phyloP scores from a whole-genome alignment of 306 rosid species.

The Casuarina cunninghamiana region DNA sequence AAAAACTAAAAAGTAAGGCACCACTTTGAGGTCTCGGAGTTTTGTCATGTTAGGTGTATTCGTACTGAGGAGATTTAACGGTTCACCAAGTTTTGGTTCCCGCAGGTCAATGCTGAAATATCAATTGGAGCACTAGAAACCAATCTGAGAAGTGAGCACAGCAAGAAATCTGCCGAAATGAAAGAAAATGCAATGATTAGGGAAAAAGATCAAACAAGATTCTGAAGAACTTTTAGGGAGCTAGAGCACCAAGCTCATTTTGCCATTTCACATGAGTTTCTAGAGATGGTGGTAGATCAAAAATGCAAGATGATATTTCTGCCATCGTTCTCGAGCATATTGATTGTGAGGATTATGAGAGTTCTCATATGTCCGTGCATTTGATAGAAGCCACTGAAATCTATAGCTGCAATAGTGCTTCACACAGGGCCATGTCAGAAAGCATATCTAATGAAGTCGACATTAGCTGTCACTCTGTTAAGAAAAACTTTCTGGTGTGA shows the following conservation, averaged over 20 bases:
- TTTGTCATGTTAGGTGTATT: too few species aligned
- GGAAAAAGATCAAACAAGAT: background rate
- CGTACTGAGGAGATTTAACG: too few species aligned
- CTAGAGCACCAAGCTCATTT: conserved; percentile 1
- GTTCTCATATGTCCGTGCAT: background rate
- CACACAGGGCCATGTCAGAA: background rate
- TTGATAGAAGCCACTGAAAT: background rate
- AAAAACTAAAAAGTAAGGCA: background rate
- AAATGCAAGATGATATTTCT: conserved; percentile 3
- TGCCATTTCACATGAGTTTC: background rate
- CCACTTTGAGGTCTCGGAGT: background rate
- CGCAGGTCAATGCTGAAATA: background rate
- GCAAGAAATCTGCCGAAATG: background rate
- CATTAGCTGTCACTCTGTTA: background rate
- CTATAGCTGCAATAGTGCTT: background rate
- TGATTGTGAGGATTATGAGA: conserved; percentile 3
- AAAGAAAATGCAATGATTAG: background rate
- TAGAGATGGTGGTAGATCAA: background rate
- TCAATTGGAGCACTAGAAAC: background rate
- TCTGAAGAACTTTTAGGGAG: conserved; percentile 13
- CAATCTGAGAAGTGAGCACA: background rate
- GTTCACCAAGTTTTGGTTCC: too few species aligned
- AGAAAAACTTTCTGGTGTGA: background rate
- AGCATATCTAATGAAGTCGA: background rate
- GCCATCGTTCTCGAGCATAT: conserved; percentile 19